Evolutionary conservation across 768 basidiomycete genomes (phyloP).

Genomic region (Nevesoporus exiguus): DNA sequence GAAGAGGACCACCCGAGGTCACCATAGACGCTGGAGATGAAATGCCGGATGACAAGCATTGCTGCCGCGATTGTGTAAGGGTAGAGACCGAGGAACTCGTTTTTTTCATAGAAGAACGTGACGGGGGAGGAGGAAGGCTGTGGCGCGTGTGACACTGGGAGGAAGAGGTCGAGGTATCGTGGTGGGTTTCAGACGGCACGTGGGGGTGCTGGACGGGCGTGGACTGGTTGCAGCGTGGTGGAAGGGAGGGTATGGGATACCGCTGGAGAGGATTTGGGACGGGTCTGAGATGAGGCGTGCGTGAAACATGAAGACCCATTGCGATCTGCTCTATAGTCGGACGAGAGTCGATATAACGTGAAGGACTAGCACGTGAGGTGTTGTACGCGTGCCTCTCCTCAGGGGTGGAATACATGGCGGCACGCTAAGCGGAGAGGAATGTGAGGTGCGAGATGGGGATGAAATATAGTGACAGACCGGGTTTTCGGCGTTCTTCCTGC

Average conservation of each 20-base stretch:
- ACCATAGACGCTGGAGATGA: slow-evolving; percentile 35
- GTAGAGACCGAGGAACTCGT: slow-evolving; percentile 28
- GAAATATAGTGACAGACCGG: slow-evolving; percentile 16
- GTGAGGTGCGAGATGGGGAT: slow-evolving; percentile 6
- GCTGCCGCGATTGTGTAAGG: slow-evolving; percentile 20
- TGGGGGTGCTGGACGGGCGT: slow-evolving; percentile 27
- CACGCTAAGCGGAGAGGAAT: slow-evolving; percentile 18
- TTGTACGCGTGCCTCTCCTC: slow-evolving; percentile 35
- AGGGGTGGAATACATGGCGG: slow-evolving; percentile 41
- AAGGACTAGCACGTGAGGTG: slow-evolving; percentile 34
- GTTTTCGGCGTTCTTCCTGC: slow-evolving; percentile 16
- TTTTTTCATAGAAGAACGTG: slow-evolving; percentile 66
- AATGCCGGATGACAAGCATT: slow-evolving; percentile 8
- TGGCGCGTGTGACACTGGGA: slow-evolving; percentile 21
- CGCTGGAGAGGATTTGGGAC: slow-evolving; percentile 19
- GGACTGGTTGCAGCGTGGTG: slow-evolving; percentile 18
- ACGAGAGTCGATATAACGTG: slow-evolving; percentile 42
- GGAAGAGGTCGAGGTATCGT: slow-evolving; percentile 20
- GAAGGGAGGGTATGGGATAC: slow-evolving; percentile 16
- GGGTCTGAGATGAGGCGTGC: slow-evolving; percentile 67
- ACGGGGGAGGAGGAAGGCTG: slow-evolving; percentile 51
- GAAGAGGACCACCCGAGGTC: slow-evolving; percentile 30
- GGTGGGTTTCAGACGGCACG: slow-evolving; percentile 21
- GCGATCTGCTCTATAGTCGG: slow-evolving; percentile 76
- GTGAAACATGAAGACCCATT: slow-evolving; percentile 76